Conservation (phyloP, 345 rosid species). For the Conringia planisiliqua region DNA sequence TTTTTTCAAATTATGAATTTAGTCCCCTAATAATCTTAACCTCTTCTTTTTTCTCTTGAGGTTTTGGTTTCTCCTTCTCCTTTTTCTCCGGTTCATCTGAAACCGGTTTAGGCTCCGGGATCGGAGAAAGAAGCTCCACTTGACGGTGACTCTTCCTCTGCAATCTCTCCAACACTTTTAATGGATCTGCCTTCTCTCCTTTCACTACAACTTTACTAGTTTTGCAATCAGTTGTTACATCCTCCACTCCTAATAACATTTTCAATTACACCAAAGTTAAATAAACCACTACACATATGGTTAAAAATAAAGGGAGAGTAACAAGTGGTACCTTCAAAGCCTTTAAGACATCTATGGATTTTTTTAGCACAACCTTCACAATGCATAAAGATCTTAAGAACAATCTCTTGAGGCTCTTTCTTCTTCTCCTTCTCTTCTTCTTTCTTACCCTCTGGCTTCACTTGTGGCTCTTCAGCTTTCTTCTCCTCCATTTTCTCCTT, state of each 20-base stretch:
- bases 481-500: constrained; percentile 26
- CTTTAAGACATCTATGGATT: constrained; percentile 67
- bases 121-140: constrained; percentile 86
- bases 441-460: constrained; percentile 52
- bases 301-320: not conserved
- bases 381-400: constrained; percentile 87
- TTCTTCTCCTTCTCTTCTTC: constrained; percentile 42
- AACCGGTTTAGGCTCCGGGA: constrained; percentile 64
- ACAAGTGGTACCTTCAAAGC: constrained; percentile 59
- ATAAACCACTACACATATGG: not conserved
- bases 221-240: constrained; percentile 78
- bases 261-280: not conserved
- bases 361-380: constrained; percentile 98
- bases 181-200: constrained; percentile 91
- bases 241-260: constrained; percentile 67
- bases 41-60: constrained; percentile 73
- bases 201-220: constrained; percentile 78
- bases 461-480: constrained; percentile 45
- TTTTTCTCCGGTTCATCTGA: constrained; percentile 54
- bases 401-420: constrained; percentile 57
- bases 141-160: constrained; percentile 79
- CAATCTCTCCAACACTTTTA: constrained; percentile 72
- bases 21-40: constrained; percentile 29
- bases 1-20: not conserved
- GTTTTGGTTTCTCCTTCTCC: constrained; percentile 50